Conservation (phyloP, 257 asterid species). For the Solanum lycopersicoides region DNA sequence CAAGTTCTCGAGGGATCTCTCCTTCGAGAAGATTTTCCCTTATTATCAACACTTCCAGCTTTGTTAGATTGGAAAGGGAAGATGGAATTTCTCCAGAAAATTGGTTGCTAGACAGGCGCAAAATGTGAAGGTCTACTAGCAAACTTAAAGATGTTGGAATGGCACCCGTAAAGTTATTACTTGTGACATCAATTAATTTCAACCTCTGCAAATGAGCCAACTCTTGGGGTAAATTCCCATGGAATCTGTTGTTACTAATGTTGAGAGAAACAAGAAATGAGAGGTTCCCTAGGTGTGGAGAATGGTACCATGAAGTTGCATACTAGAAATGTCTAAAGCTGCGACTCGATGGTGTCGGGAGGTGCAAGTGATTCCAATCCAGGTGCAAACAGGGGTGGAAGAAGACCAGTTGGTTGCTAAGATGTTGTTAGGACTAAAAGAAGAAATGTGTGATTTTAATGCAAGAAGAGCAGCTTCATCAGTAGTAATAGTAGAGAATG, state of each 20-base stretch:
- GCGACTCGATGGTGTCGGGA: not conserved
- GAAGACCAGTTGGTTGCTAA: not conserved
- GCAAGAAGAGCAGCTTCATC: not conserved
- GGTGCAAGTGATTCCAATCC: not conserved
- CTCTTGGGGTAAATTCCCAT: not conserved
- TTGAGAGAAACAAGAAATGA: not conserved
- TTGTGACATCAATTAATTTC: not conserved
- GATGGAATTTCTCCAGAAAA: not conserved
- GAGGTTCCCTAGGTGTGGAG: not conserved
- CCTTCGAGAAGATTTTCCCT: not conserved
- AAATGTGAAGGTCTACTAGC: not conserved
- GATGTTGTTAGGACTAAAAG: not conserved
- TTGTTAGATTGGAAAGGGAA: not conserved
- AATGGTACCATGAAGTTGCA: not conserved
- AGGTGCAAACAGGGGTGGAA: not conserved
- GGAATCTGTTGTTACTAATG: not conserved
- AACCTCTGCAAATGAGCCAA: not conserved
- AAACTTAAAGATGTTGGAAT: not conserved
- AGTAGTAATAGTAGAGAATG: not conserved
- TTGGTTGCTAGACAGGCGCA: not conserved
- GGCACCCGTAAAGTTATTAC: not conserved
- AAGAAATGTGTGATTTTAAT: not conserved
- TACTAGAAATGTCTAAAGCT: not conserved
- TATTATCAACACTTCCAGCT: not conserved
- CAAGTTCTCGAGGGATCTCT: slow-evolving; percentile 5